phyloP scores from a whole-genome alignment of 306 rosid species.

The Purshia tridentata region DNA sequence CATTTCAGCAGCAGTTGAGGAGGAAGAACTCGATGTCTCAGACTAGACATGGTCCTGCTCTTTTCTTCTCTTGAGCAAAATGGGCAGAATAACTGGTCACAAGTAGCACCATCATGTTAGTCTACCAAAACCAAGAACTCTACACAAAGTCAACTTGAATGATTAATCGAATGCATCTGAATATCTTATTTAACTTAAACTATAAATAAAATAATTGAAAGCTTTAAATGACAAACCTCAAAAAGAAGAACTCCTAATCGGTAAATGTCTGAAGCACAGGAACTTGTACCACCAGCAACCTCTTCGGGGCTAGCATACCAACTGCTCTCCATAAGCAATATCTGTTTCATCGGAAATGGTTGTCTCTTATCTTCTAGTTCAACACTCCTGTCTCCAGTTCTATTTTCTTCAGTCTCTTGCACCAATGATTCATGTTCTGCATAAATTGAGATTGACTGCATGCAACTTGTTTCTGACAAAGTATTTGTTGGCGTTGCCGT shows the following conservation, averaged over 20 bases:
- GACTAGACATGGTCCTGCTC: slow-evolving; percentile 82
- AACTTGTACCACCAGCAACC: slow-evolving; percentile 50
- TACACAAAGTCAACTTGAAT: slow-evolving; percentile 12
- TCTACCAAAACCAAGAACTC: slow-evolving; percentile 15
- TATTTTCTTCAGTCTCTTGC: slow-evolving; percentile 62
- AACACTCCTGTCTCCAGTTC: slow-evolving; percentile 53
- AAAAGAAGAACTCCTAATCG: slow-evolving; percentile 91
- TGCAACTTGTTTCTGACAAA: slow-evolving; percentile 72
- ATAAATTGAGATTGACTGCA: slow-evolving; percentile 72
- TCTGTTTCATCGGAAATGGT: slow-evolving; percentile 91
- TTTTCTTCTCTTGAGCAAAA: slow-evolving; percentile 83
- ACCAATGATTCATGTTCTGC: slow-evolving; percentile 66
- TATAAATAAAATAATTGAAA: slow-evolving; percentile 12
- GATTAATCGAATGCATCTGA: slow-evolving; percentile 25
- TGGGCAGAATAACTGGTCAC: slow-evolving; percentile 86
- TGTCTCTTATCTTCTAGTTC: slow-evolving; percentile 73
- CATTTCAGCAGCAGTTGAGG: slow-evolving; percentile 94
- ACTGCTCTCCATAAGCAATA: slow-evolving; percentile 72
- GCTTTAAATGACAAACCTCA: slow-evolving; percentile 53
- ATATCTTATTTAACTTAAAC: slow-evolving; percentile 21
- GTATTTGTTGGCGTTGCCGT: slow-evolving; percentile 46
- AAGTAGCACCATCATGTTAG: slow-evolving; percentile 41
- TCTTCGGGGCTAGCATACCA: slow-evolving; percentile 98
- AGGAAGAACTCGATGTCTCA: slow-evolving; percentile 96
- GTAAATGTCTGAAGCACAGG: slow-evolving; percentile 86